A percentile compares a stretch with the other conserved stretches of the same genome.
Conservation (phyloP, 441 rosid genomes). For the Gossypium gossypioides region DNA sequence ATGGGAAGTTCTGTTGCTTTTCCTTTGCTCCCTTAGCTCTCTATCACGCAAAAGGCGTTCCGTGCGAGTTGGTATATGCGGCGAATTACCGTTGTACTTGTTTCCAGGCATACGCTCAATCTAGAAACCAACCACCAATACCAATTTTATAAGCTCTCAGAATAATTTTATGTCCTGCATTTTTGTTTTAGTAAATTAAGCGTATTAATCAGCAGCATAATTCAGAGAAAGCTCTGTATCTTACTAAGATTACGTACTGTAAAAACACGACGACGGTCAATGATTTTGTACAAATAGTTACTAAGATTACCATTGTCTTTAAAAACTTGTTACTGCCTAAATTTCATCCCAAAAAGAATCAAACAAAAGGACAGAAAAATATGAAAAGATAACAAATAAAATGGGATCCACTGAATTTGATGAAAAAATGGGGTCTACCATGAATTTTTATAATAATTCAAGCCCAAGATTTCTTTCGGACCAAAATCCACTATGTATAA, state of each 20-base stretch:
- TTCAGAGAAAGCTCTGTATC: slow-evolving; percentile 24
- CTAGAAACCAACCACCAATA: slow-evolving; percentile 29
- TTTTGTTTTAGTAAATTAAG: slow-evolving; percentile 25
- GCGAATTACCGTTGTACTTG: slow-evolving; percentile 62
- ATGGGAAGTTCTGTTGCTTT: slow-evolving; percentile 36
- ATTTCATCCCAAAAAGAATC: slow-evolving; percentile 16
- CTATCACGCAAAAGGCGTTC: slow-evolving; percentile 70
- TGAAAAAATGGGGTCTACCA: slow-evolving; percentile 26
- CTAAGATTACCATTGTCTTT: neutral
- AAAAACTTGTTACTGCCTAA: neutral
- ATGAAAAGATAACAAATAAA: slow-evolving; percentile 29
- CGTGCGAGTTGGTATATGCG: slow-evolving; percentile 46
- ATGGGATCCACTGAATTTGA: slow-evolving; percentile 48
- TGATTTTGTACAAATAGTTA: slow-evolving; percentile 25
- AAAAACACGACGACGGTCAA: slow-evolving; percentile 3
- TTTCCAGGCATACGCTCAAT: slow-evolving; percentile 89
- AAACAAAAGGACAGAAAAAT: slow-evolving; percentile 24
- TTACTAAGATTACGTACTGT: slow-evolving; percentile 13
- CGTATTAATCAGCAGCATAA: slow-evolving; percentile 11
- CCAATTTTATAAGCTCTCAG: slow-evolving; percentile 21
- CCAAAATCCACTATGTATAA: neutral
- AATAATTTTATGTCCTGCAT: slow-evolving; percentile 40
- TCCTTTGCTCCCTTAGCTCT: slow-evolving; percentile 65
- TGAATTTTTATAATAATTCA: slow-evolving; percentile 13
- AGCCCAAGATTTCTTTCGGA: slow-evolving; percentile 14